Evolutionary conservation across 2,329 filamentous ascomycete species (phyloP), one percentile per base, ranked within the genome.

Genomic region (Fusarium liriodendri): DNA sequence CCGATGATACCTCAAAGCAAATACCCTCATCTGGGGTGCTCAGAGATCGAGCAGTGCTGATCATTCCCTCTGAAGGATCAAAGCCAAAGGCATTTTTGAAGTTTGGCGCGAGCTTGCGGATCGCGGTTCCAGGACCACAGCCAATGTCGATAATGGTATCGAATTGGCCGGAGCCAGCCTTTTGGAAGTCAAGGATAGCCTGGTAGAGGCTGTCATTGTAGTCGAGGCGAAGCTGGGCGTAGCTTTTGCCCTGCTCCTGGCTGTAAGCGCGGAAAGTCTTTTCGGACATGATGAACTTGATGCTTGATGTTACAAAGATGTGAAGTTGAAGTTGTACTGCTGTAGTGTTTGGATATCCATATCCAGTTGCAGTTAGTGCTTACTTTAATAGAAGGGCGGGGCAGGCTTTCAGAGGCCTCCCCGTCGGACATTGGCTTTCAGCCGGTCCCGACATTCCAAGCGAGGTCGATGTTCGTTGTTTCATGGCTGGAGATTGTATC

Each of bases 31-130:
- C 78, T 82, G 78, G 14, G 18, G 82, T 82, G 5, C 80, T 80
- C 1, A 85, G 73, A 0, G 80, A 75, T 0, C 80, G 80, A 5
- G 89, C 89, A 0, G 84, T 81, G 14, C 67, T 76, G 59, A 91
- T 87, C 89, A 91, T 91, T 47, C 84, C 85, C 16, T 82, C 79
- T 3, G 86, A 85, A 0, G 88, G 83, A 70, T 91, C 89, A 14
- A 88, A 74, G 6, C 88, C 90, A 18, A 87, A 79, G 9, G 82
- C 86, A 29, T 82, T 77, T 1, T 76, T 66, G 75, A 91, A 91
- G 37, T 81, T 82, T 0, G 80, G 78, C 0, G 86, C 85, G 1
- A 91, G 82, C 6, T 80, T 81, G 3, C 85, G 83, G 0, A 83
- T 83, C 0, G 85, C 87, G 14, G 79, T 85, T 5, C 89, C 89